Base-by-base conservation (phyloP, 1,284 basidiomycete species). In the Irpex lacteus region DNA sequence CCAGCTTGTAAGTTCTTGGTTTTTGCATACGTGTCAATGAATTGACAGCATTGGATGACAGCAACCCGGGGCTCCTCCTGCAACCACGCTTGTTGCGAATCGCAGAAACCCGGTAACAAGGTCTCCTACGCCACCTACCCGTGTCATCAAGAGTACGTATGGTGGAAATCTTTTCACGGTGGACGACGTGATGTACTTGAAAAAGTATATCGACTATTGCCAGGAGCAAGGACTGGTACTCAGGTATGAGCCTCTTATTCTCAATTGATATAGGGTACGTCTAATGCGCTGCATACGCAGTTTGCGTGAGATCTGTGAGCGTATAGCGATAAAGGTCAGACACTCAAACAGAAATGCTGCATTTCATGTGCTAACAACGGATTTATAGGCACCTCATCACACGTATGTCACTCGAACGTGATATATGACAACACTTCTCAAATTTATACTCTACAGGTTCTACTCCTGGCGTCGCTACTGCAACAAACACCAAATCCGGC, bases 401-500 rank as follows among this genome's bases (percentile, higher is more conserved):
- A 91, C 91, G 88, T 92, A 78, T 70, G 84, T 71, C 15, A 59
- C 36, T 26, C 15, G 32, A 32, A 7, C 44, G 40, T 47, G 9
- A n/a, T 47, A 13, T 7, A 3, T 4, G 44, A 26, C 4, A 47
- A 5, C 11, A 47, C 4, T 47, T 3, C 4, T 47, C 34, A 32
- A 26, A 38, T 47, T 2, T 21, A 7, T 36, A 18, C 15, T 54
- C n/a, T 56, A 1, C 65, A 92, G 90, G n/a, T 93, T 94, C 72
- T 94, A 92, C 73, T 92, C 91, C 0, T 94, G 91, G 91, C 84
- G 91, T 47, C 84, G 91, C 59, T 94, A 92, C 70, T 94, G 91
- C 76, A 94, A 94, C 71, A 94, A 93, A 71, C 91, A 94, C 71
- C 90, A 92, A 73, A 94, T 94, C 61, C 86, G 90, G 15, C 80